phyloP scores from a whole-genome alignment of 345 rosid species.

The Turnera subulata region DNA sequence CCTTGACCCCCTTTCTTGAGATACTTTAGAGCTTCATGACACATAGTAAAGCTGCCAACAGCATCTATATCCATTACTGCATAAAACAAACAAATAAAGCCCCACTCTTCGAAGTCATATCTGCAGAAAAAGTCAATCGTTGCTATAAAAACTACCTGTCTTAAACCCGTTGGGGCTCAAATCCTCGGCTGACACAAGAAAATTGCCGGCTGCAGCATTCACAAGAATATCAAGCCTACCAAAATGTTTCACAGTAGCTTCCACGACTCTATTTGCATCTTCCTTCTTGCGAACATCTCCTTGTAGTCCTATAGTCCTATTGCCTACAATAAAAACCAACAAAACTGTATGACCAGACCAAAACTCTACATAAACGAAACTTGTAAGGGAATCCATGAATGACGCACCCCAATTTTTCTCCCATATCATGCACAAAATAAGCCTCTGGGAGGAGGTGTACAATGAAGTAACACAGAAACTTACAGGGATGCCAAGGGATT shows the following conservation, averaged over 20 bases:
- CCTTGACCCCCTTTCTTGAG: constrained; percentile 36
- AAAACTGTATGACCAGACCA: too few species aligned
- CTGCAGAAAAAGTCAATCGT: not conserved
- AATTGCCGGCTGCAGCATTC: constrained; percentile 60
- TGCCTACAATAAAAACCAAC: constrained; percentile 16
- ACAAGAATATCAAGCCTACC: constrained; percentile 56
- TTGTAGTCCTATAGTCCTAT: constrained; percentile 43
- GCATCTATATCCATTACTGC: constrained; percentile 48
- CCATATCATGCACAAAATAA: too few species aligned
- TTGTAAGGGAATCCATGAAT: too few species aligned
- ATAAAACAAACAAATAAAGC: constrained; percentile 8
- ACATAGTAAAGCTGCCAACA: constrained; percentile 50
- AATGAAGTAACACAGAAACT: not conserved
- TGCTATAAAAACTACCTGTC: constrained; percentile 25
- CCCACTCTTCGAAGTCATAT: not conserved
- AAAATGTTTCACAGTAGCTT: constrained; percentile 34
- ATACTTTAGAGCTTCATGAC: constrained; percentile 46
- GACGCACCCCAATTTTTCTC: not conserved
- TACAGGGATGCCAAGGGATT: constrained; percentile 34
- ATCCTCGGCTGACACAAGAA: constrained; percentile 45
- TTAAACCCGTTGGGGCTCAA: constrained; percentile 49
- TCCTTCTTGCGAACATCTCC: constrained; percentile 52
- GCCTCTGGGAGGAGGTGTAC: too few species aligned
- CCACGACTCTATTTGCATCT: constrained; percentile 34
- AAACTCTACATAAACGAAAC: too few species aligned